Conservation (phyloP, 129 eudicot species). For the Apium graveolens region DNA sequence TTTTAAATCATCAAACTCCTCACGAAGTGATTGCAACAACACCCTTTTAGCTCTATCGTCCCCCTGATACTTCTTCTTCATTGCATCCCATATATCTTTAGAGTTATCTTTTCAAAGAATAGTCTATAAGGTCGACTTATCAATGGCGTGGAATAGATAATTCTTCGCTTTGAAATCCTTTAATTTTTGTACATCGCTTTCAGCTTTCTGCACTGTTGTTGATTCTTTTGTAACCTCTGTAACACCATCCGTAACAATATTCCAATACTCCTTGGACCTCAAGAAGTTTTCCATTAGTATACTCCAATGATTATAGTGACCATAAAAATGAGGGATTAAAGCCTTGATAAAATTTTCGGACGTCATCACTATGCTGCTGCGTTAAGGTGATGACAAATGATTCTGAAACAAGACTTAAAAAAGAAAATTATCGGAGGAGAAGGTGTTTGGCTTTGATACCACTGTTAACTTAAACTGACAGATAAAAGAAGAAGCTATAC, state of each 20-base stretch:
- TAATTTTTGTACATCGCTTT: background rate
- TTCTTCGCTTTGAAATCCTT: slow-evolving; percentile 14
- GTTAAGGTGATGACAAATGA: too few relatives aligned
- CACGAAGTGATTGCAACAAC: background rate
- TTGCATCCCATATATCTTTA: slow-evolving; percentile 1
- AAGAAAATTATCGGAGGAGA: too few relatives aligned
- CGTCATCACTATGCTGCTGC: too few relatives aligned
- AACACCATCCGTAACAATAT: background rate
- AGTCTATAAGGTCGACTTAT: background rate
- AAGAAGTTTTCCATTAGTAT: background rate
- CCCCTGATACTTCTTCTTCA: slow-evolving; percentile 4
- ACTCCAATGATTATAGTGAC: background rate
- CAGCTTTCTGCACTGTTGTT: background rate
- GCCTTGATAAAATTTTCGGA: too few relatives aligned
- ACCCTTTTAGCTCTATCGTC: background rate
- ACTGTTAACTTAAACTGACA: too few relatives aligned
- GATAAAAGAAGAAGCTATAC: too few relatives aligned
- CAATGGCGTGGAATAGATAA: slow-evolving; percentile 5
- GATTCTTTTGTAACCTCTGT: background rate
- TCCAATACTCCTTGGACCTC: background rate
- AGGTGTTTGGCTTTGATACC: too few relatives aligned
- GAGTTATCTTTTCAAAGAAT: background rate
- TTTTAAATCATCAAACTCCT: background rate
- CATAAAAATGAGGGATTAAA: background rate
- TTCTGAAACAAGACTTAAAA: too few relatives aligned